Base-by-base conservation (phyloP, 495 filamentous ascomycete genomes). In the Bacidia rubella region DNA sequence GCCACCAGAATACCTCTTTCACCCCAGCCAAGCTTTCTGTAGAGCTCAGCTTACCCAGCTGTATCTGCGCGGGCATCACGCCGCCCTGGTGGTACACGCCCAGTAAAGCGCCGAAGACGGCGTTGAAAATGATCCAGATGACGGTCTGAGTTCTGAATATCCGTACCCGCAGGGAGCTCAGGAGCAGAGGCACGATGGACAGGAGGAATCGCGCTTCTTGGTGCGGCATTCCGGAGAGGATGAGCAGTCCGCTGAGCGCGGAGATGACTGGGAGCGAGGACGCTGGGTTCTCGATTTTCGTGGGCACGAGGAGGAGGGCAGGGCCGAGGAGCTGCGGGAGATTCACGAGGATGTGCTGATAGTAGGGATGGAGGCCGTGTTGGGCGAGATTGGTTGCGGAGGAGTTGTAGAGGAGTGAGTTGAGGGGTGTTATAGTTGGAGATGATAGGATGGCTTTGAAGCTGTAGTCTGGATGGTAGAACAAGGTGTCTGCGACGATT, bases 191-290 rank as follows among this genome's bases (percentile, higher is more conserved):
- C 10, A 96, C 75, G 22, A 80, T 79, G 11, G 92, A 93, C 11
- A 97, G 74, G 11, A 98, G 71, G 68, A 98, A 98, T 44, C 93
- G 81, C 15, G 93, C 84, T 71, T 98, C 92, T 68, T 97, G 93
- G 68, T 98, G 92, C 25, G 84, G 83, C 55, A 95, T 86, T 27
- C 86, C 65, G 39, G 88, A 95, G 35, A 98, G 75, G 12, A 94
- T 71, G 25, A 77, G 66, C 25, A 86, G 81, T 19, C 87, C 92
- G 2, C 84, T 87, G 42, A 95, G 68, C 20, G 88, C 90, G 11
- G 92, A 92, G 59, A 81, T 73, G 10, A 86, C 68, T 12, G 80
- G 77, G 19, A 85, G 63, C 19, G n/a, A 2, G 64, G 65, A 68
- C 24, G 63, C 70, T 1, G 74, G 65, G 32, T 75, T 71, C 39